Evolutionary conservation across 495 filamentous ascomycete species (phyloP).

Genomic region (Penicillium herquei): DNA sequence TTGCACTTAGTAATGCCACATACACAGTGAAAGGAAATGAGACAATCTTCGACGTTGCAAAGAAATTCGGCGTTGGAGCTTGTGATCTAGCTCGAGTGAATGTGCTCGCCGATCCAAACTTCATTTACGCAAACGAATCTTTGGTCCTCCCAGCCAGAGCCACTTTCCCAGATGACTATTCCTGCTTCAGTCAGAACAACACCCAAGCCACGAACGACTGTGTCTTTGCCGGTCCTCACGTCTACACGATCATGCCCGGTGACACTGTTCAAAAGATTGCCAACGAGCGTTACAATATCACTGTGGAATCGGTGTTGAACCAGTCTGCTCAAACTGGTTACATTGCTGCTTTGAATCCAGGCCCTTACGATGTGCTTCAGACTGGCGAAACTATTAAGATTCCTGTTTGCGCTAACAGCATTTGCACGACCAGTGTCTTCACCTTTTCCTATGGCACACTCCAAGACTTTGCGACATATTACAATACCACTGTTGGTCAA

Average conservation of each 20-base stretch:
- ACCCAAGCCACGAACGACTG: slow-evolving; percentile 8
- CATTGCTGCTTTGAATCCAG: not conserved
- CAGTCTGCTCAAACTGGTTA: not conserved
- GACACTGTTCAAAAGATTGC: slow-evolving; percentile 18
- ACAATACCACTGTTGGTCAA: not conserved
- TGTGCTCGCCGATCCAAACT: slow-evolving; percentile 13
- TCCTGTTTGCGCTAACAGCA: not conserved
- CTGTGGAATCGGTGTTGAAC: slow-evolving; percentile 6
- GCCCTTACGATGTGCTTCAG: not conserved
- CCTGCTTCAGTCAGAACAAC: slow-evolving; percentile 8
- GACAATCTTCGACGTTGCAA: slow-evolving; percentile 13
- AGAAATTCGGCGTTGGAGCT: slow-evolving; percentile 6
- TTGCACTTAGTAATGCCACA: not conserved
- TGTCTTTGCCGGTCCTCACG: slow-evolving; percentile 11
- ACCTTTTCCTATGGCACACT: not conserved
- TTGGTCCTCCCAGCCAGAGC: slow-evolving; percentile 9
- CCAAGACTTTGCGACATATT: not conserved
- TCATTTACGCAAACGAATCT: slow-evolving; percentile 7
- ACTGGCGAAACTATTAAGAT: not conserved
- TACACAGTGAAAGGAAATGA: slow-evolving; percentile 9
- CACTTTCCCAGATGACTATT: slow-evolving; percentile 8
- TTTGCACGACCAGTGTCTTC: not conserved
- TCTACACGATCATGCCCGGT: slow-evolving; percentile 15
- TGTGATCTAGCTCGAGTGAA: slow-evolving; percentile 18
- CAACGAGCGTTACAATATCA: slow-evolving; percentile 13